A percentile compares a stretch with the other conserved stretches of the same genome.
Conservation (phyloP, 345 rosid species). For the Melastoma malabathricum region DNA sequence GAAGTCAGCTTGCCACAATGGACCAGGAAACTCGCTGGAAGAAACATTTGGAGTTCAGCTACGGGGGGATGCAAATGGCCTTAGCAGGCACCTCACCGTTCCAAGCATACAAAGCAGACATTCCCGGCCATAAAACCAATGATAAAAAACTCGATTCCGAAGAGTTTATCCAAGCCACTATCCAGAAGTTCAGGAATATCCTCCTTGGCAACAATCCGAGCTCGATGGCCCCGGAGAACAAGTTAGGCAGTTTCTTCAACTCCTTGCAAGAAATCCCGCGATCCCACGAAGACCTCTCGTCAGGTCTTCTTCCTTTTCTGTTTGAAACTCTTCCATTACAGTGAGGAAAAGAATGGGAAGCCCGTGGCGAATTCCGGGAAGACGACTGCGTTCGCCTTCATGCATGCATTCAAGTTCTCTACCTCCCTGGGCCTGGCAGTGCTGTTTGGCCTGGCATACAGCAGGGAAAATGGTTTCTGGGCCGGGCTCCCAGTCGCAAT, state of each 20-base stretch:
- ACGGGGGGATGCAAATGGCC: conserved; percentile 82
- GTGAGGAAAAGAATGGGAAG: conserved; percentile 5
- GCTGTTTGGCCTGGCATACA: conserved; percentile 53
- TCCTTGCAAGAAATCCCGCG: conserved; percentile 34
- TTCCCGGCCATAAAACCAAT: conserved; percentile 22
- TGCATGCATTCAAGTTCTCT: conserved; percentile 52
- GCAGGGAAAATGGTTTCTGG: conserved; percentile 66
- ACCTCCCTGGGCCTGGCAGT: conserved; percentile 58
- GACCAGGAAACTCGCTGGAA: conserved; percentile 34
- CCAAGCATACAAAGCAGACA: conserved; percentile 6
- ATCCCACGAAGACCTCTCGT: conserved; percentile 38
- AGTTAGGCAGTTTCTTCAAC: conserved; percentile 24
- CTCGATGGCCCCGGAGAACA: conserved; percentile 36
- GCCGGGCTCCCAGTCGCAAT: conserved; percentile 70
- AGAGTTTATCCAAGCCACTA: conserved; percentile 25
- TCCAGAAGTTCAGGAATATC: conserved; percentile 24
- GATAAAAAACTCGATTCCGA: conserved; percentile 22
- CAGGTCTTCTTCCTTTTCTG: conserved; percentile 76
- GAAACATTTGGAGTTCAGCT: conserved; percentile 38
- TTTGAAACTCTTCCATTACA: conserved; percentile 32
- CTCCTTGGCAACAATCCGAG: conserved; percentile 15
- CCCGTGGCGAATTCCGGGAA: too few species aligned
- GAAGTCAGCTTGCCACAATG: conserved; percentile 18
- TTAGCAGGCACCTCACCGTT: conserved; percentile 23
- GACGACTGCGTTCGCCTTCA: neutral